Evolutionary conservation across 352 stramenopile species (phyloP).

Genomic region (Lagenidium giganteum): DNA sequence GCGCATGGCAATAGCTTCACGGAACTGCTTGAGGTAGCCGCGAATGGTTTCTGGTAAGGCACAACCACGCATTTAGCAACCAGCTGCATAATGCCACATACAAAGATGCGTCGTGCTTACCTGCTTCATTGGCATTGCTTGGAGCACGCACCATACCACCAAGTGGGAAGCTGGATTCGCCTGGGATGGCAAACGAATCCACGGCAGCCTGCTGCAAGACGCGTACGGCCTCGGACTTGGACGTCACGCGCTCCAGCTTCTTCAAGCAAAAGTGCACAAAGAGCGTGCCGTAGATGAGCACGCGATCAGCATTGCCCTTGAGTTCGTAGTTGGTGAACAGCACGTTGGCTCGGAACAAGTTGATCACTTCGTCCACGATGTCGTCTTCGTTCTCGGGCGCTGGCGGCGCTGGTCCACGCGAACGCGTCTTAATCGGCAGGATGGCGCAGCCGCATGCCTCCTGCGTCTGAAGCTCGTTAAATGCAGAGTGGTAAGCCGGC

Average conservation of each 20-base stretch:
- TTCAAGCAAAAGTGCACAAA: slow-evolving; percentile 90
- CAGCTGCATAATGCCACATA: neutral
- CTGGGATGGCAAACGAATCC: slow-evolving; percentile 84
- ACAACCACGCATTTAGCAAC: slow-evolving; percentile 1
- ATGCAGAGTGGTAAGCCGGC: slow-evolving; percentile 91
- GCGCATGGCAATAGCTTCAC: slow-evolving; percentile 75
- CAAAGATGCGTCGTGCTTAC: too few relatives aligned
- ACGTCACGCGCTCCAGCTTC: slow-evolving; percentile 81
- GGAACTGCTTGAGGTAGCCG: slow-evolving; percentile 89
- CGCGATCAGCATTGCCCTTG: slow-evolving; percentile 86
- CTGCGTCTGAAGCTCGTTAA: slow-evolving; percentile 66
- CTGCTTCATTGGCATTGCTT: slow-evolving; percentile 70
- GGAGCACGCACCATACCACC: slow-evolving; percentile 75
- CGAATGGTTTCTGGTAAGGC: slow-evolving; percentile 62
- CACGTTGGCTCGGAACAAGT: slow-evolving; percentile 92
- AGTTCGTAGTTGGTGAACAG: slow-evolving; percentile 94
- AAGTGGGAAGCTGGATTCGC: slow-evolving; percentile 79
- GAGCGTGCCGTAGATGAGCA: slow-evolving; percentile 93
- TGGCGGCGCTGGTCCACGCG: slow-evolving; percentile 80
- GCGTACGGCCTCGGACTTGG: slow-evolving; percentile 68
- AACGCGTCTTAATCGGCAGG: slow-evolving; percentile 86
- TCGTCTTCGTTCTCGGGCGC: slow-evolving; percentile 80
- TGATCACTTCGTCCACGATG: slow-evolving; percentile 92
- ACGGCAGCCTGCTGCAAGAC: slow-evolving; percentile 78
- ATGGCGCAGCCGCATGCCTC: slow-evolving; percentile 86